Base-by-base conservation (phyloP, 306 rosid genomes). In the Cucurbita maxima region DNA sequence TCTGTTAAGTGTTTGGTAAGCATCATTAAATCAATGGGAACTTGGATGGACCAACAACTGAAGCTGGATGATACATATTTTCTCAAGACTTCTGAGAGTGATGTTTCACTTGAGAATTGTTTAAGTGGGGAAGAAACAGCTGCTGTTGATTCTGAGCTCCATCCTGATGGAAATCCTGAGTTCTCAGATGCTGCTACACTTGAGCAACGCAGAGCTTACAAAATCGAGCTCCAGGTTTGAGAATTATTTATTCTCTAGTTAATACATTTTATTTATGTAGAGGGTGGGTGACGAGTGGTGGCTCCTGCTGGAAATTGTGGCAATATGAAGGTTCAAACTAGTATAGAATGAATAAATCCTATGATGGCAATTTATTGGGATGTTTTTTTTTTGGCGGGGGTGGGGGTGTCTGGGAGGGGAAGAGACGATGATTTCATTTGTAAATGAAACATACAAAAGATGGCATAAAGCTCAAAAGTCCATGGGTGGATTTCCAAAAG, bases 21-120 rank as follows among this genome's bases (percentile, higher is more conserved):
- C 87, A 91, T 95, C 75, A 81, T 89, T 77, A 87, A 84, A 80
- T 95, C 99, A 69, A 95, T 95, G 99, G 99, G 99, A 78, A 70
- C 96, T 57, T 95, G 99, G 99, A 91, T 95, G 99, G 96, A 91
- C 86, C 96, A 80, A 76, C 95, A 95, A 82, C 82, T 88, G 79
- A 88, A 86, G 72, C 79, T 83, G 44, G 96, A 87, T 34, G 95
- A 89, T 72, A 79, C 86, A 22, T 74, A 84, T 85, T 76, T 84
- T 62, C 82, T 83, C 41, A 94, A 85, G 75, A 81, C 73, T 79
- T 76, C 85, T 77, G 97, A 88, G 76, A 86, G 75, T 81, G 88
- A 85, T 71, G 63, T 84, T 63, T 20, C 80, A 56, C 34, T 80
- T 22, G 99, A 95, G 73, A 84, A 80, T 77, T 86, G 75, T 55